These are phyloP conservation scores for Haplosporangium sp. DNA, from an alignment of 371 early-diverging fungal species.

Conservation along the genomic window DNA sequence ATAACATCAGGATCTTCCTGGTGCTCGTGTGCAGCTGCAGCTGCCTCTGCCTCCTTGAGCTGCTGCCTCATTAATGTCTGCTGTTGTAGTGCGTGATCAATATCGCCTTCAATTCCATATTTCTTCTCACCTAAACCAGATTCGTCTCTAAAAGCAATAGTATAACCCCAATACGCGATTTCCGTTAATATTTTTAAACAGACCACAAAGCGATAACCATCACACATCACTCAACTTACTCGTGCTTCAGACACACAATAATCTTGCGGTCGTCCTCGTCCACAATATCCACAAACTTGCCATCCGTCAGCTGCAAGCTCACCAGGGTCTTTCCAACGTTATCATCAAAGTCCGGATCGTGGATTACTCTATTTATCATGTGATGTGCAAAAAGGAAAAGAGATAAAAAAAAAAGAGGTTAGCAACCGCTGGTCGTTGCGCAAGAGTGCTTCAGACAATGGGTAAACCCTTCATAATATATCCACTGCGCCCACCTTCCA, in stretches of 20 bases:
- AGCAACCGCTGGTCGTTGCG: background rate
- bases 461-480: background rate
- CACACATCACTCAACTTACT: constrained; percentile 16
- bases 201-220: background rate
- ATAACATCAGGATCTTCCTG: constrained; percentile 18
- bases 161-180: background rate
- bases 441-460: background rate
- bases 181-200: background rate
- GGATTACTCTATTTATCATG: constrained; percentile 69
- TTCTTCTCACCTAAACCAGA: constrained; percentile 12
- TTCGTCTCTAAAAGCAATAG: constrained; percentile 1
- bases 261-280: constrained; percentile 59
- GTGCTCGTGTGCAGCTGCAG: constrained; percentile 15
- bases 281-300: constrained; percentile 66
- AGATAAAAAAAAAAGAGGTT: background rate
- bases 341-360: constrained; percentile 94
- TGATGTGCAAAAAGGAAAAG: background rate
- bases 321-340: constrained; percentile 70
- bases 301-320: constrained; percentile 68
- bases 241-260: constrained; percentile 38
- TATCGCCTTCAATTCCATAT: constrained; percentile 34
- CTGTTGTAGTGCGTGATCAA: constrained; percentile 31
- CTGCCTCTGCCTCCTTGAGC: constrained; percentile 18
- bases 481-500: constrained; percentile 59
- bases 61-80: constrained; percentile 20